Evolutionary conservation across 495 filamentous ascomycete genomes (phyloP).

Genomic region (Lichenothelia convexa): DNA sequence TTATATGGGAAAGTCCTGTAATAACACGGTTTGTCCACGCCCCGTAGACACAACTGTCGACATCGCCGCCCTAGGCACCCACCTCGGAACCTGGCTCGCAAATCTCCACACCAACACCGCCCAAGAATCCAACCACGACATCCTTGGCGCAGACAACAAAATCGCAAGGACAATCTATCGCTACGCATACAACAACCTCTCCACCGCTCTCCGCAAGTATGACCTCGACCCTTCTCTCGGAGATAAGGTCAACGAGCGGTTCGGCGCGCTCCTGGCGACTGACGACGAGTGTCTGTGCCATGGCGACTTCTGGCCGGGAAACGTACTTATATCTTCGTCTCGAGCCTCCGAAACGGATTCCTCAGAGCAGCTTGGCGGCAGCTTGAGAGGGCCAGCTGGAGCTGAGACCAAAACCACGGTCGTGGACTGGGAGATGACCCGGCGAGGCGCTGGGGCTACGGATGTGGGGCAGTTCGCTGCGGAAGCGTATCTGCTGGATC

Average conservation of each 20-base stretch:
- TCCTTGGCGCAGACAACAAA: constrained; percentile 16
- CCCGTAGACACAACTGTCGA: neutral
- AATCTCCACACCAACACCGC: neutral
- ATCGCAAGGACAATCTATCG: constrained; percentile 16
- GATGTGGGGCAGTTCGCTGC: constrained; percentile 24
- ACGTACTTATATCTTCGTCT: constrained; percentile 7
- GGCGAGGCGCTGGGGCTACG: constrained; percentile 18
- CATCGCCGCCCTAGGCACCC: neutral
- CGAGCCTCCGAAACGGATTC: neutral
- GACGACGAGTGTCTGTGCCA: constrained; percentile 21
- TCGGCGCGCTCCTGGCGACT: constrained; percentile 11
- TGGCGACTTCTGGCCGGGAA: constrained; percentile 24
- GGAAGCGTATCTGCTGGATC: constrained; percentile 21
- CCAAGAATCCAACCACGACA: constrained; percentile 3
- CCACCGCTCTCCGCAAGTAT: constrained; percentile 9
- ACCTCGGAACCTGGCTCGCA: constrained; percentile 2
- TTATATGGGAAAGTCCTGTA: too few species aligned
- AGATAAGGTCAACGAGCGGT: constrained; percentile 12
- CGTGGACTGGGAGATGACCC: constrained; percentile 23
- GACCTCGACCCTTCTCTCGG: constrained; percentile 14
- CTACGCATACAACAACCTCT: constrained; percentile 12
- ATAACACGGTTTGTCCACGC: too few species aligned
- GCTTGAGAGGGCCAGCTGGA: neutral
- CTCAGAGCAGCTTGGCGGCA: neutral
- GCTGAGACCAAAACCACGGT: constrained; percentile 9